Conservation (phyloP, 768 basidiomycete species). For the Serendipita indica region DNA sequence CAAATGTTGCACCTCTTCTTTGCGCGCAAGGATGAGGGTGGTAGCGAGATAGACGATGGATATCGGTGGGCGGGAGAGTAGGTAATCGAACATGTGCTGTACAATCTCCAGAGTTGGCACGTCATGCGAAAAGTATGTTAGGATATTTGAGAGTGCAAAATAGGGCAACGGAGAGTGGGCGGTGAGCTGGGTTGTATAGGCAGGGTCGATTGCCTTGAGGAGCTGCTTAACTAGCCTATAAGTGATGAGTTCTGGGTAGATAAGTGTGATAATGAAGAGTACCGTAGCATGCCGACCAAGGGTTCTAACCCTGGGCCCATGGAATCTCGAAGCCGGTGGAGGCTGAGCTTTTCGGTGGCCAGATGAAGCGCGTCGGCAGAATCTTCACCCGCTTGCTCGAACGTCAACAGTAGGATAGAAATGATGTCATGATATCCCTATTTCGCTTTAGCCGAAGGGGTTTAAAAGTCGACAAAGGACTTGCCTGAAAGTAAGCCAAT, state of each 20-base stretch:
- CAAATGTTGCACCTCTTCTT: constrained; percentile 45
- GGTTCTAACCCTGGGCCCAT: constrained; percentile 80
- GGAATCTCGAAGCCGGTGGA: constrained; percentile 69
- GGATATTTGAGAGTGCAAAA: constrained; percentile 75
- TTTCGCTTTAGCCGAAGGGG: neutral
- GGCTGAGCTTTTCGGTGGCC: constrained; percentile 46
- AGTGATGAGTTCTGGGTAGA: neutral
- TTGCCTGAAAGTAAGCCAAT: constrained; percentile 72
- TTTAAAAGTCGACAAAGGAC: constrained; percentile 5
- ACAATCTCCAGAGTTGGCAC: constrained; percentile 78
- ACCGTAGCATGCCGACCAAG: constrained; percentile 67
- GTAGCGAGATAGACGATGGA: constrained; percentile 67
- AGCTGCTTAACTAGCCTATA: constrained; percentile 60
- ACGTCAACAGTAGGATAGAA: constrained; percentile 64
- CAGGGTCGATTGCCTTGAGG: constrained; percentile 52
- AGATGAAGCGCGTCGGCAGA: neutral
- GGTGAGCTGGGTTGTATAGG: constrained; percentile 45
- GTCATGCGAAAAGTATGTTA: constrained; percentile 88
- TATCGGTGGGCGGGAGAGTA: constrained; percentile 71
- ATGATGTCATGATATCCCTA: constrained; percentile 90
- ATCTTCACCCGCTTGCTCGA: constrained; percentile 27
- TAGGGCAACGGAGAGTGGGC: constrained; percentile 73
- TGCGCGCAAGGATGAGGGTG: constrained; percentile 62
- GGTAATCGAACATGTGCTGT: constrained; percentile 83
- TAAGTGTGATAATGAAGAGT: constrained; percentile 15